Percentiles rank a stretch among this genome's conserved stretches.
phyloP scores from a whole-genome alignment of 2,329 filamentous ascomycete species.

The Colletotrichum chlorophyti region DNA sequence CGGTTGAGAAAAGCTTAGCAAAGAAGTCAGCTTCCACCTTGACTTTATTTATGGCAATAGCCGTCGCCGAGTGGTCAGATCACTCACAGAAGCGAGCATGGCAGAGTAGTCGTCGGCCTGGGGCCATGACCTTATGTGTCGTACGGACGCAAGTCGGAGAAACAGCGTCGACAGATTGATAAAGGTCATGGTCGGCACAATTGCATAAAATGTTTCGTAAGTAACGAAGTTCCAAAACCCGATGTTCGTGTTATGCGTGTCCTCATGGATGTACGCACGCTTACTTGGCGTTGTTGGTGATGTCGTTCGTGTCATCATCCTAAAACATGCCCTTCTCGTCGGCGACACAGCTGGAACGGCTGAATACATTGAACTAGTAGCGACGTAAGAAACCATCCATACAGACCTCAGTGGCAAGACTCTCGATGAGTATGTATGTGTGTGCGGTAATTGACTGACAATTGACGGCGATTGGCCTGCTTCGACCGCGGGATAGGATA shows the following conservation, averaged over 20 bases:
- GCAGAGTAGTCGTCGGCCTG: constrained; percentile 9
- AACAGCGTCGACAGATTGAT: neutral
- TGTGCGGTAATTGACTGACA: no score
- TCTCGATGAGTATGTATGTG: no score
- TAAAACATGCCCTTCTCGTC: neutral
- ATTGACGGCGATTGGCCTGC: no score
- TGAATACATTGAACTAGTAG: no score
- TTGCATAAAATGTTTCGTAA: neutral
- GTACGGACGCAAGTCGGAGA: constrained; percentile 4
- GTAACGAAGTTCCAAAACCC: constrained; percentile 15
- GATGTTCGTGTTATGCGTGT: constrained; percentile 5
- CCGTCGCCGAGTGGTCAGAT: no score
- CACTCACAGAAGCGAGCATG: constrained; percentile 3
- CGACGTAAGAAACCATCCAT: no score
- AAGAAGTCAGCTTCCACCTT: neutral
- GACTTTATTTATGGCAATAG: no score
- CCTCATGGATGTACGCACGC: neutral
- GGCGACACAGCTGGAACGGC: no score
- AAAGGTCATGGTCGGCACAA: constrained; percentile 2
- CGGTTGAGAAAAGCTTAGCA: neutral
- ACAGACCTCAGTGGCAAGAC: no score
- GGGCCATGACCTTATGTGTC: neutral
- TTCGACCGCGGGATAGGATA: no score
- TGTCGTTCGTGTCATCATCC: neutral
- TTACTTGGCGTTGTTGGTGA: neutral